Percentiles rank a stretch among this genome's conserved stretches.
phyloP scores from a whole-genome alignment of 805 yeast species.

The Priceomyces melissophilus region DNA sequence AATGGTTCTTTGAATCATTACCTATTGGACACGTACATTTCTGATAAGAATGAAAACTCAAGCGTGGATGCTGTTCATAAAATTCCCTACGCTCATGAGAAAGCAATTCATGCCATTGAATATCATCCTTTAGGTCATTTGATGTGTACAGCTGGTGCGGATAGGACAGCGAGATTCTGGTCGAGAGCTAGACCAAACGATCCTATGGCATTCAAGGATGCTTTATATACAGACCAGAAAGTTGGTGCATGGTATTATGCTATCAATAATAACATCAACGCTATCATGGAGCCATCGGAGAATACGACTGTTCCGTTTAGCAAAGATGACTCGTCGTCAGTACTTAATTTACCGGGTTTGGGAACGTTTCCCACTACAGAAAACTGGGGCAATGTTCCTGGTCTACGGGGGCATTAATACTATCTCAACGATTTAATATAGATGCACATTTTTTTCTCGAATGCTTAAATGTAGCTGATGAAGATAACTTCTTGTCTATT shows the following conservation, averaged over 20 bases:
- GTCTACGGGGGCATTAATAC: conserved; percentile 14
- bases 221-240: conserved; percentile 63
- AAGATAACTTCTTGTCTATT: background rate
- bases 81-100: conserved; percentile 92
- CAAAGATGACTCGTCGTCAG: conserved; percentile 5
- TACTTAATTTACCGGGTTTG: conserved; percentile 24
- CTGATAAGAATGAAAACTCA: conserved; percentile 27
- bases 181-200: conserved; percentile 89
- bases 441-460: background rate
- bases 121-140: conserved; percentile 95
- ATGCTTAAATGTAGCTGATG: background rate
- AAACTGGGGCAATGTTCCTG: conserved; percentile 13
- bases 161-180: conserved; percentile 92
- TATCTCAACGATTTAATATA: background rate
- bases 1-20: conserved; percentile 86
- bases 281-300: conserved; percentile 29
- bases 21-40: conserved; percentile 51
- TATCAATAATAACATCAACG: conserved; percentile 43
- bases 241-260: conserved; percentile 47
- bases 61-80: conserved; percentile 46
- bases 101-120: conserved; percentile 83
- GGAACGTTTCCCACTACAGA: conserved; percentile 13
- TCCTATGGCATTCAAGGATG: conserved; percentile 75
- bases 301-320: background rate
- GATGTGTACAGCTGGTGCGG: conserved; percentile 89